phyloP scores from a whole-genome alignment of 306 rosid genomes.

The Lathyrus aphaca region DNA sequence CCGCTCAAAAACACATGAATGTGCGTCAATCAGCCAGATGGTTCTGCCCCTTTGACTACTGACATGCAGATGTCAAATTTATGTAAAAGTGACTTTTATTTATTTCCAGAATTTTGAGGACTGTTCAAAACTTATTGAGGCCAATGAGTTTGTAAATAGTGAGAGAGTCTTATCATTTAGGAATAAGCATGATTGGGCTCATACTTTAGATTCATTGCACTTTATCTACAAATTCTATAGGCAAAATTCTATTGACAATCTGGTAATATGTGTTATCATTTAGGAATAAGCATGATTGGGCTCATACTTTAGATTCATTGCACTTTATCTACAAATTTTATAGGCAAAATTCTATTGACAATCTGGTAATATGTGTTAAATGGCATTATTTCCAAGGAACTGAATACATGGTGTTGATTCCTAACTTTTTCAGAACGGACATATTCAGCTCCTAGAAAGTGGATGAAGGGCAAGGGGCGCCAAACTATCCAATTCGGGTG shows the following conservation, averaged over 20 bases:
- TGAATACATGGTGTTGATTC: slow-evolving; percentile 24
- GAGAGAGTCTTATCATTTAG: neutral
- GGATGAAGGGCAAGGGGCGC: slow-evolving; percentile 99
- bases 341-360: slow-evolving; percentile 7
- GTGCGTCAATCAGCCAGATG: too few relatives aligned
- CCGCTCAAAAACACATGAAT: too few relatives aligned
- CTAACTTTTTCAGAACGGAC: slow-evolving; percentile 73
- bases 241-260: slow-evolving; percentile 14
- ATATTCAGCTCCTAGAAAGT: slow-evolving; percentile 81
- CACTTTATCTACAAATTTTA: neutral
- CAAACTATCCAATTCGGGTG: slow-evolving; percentile 93
- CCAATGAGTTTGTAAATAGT: neutral
- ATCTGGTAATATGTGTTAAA: slow-evolving; percentile 5
- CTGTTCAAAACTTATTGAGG: slow-evolving; percentile 2
- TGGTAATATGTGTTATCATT: slow-evolving; percentile 9
- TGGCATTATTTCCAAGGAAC: slow-evolving; percentile 16
- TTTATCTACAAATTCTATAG: neutral
- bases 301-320: slow-evolving; percentile 1
- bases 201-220: slow-evolving; percentile 5
- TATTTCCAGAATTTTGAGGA: neutral
- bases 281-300: slow-evolving; percentile 12
- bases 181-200: slow-evolving; percentile 3
- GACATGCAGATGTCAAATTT: neutral
- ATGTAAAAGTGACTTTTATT: slow-evolving; percentile 2
- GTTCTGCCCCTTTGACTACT: too few relatives aligned